Evolutionary conservation across 2,329 filamentous ascomycete species (phyloP), one percentile per base, ranked within the genome.

Genomic region (Stagonosporopsis rhizophila): DNA sequence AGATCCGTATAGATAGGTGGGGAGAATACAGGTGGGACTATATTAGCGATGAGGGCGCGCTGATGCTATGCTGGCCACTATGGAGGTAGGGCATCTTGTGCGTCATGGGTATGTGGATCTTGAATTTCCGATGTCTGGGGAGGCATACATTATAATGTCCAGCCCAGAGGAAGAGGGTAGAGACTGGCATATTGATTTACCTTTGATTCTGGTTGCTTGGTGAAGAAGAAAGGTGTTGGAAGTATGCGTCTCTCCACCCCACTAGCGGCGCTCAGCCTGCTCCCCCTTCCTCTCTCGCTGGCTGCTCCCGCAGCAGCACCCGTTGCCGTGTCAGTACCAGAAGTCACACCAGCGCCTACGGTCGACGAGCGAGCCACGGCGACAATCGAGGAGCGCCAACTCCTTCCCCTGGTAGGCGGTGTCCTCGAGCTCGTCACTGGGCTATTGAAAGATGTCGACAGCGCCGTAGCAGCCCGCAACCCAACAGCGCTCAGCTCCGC

Each of bases 381-480:
- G n/a, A 35, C 48, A 11, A 23, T 66, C 5, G 45, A 62, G 35
- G 56, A 66, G 23, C 56, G 61, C 19, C 63, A 65, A 17, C 47
- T 66, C n/a, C 42, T 47, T 15, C 50, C 45, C 9, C 25, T 64
- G 0, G 19, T 66, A 2, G 37, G 44, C 15, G 60, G 54, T 38
- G 51, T 61, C n/a, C 22, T 40, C 15, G 22, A 57, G 6, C 45
- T 59, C 4, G 54, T 64, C 1, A 22, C 4, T 17, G 51, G 55
- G 15, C 52, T 62, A 27, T 56, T 67, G n/a, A 48, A 48, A 6
- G 44, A 57, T 38, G 51, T 61, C 12, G 54, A 65, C 20, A 45
- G 39, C 11, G 65, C 65, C 4, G 60, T 66, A 4, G 56, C 53
- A n/a, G 59, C 57, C 4, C 46, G 58, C 44, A 50, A 62, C 34